These are phyloP conservation scores for Termitomyces eurrhizus DNA, from an alignment of 768 basidiomycete species.

Conservation along the genomic window DNA sequence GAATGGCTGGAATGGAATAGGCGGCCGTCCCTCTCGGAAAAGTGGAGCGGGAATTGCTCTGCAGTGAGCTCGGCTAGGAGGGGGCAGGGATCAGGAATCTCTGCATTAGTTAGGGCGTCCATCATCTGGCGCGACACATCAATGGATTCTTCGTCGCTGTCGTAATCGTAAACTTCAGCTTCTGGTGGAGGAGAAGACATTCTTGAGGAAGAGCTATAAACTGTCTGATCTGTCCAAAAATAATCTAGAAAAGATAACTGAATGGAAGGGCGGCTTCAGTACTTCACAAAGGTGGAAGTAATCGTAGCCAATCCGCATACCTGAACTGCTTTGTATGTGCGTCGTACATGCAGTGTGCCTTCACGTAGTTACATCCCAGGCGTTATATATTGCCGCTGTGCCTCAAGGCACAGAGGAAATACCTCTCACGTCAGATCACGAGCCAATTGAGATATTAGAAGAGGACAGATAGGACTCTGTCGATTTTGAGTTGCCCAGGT, in stretches of 20 bases:
- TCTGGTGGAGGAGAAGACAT: constrained; percentile 14
- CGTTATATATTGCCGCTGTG: background rate
- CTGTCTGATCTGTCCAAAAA: background rate
- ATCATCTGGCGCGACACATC: background rate
- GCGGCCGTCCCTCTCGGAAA: constrained; percentile 51
- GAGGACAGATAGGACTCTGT: background rate
- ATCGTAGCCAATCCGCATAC: background rate
- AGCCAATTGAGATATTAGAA: background rate
- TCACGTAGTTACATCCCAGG: background rate
- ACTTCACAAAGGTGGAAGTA: background rate
- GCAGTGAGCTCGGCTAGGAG: constrained; percentile 35
- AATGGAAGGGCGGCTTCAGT: background rate
- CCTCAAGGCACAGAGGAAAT: background rate
- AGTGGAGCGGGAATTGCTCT: constrained; percentile 59
- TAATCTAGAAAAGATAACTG: background rate
- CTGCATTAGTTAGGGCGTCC: background rate
- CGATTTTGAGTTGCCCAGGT: background rate
- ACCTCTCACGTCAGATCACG: background rate
- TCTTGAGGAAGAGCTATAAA: background rate
- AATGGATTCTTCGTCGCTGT: constrained; percentile 19
- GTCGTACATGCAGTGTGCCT: background rate
- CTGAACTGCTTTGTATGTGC: background rate
- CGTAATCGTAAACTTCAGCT: constrained; percentile 13
- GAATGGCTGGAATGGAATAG: constrained; percentile 65
- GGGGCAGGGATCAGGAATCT: constrained; percentile 10